Conservation (phyloP, 345 rosid genomes). For the Eucalyptus shirleyi region DNA sequence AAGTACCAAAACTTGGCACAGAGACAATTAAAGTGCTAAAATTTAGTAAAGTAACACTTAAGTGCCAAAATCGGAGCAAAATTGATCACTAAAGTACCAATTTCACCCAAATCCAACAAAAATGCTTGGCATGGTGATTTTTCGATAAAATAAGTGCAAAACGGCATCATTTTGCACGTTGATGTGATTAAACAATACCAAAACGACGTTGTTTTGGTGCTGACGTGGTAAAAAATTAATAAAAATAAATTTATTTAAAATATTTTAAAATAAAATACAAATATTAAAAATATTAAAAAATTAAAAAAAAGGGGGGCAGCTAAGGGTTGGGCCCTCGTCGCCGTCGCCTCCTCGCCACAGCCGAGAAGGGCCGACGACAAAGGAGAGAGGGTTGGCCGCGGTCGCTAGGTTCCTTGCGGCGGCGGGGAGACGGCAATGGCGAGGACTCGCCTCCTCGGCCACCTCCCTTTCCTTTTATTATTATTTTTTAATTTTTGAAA, state of each 20-base stretch:
- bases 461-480: too few relatives aligned
- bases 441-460: accelerated
- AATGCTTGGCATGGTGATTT: accelerated
- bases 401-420: accelerated
- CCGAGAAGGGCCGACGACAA: accelerated
- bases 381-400: accelerated
- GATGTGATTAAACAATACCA: accelerated
- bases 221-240: too few relatives aligned
- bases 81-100: accelerated
- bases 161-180: accelerated
- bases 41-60: too few relatives aligned
- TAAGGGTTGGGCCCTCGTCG: accelerated
- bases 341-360: accelerated
- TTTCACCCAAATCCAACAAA: accelerated
- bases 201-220: accelerated
- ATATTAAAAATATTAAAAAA: too few relatives aligned
- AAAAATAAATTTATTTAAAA: too few relatives aligned
- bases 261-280: too few relatives aligned
- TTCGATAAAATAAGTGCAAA: too few relatives aligned
- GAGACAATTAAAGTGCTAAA: too few relatives aligned
- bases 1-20: accelerated
- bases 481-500: too few relatives aligned
- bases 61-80: too few relatives aligned
- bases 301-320: too few relatives aligned
- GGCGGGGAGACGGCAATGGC: accelerated